A percentile compares a stretch with the other conserved stretches of the same genome.
phyloP scores from a whole-genome alignment of 1,284 basidiomycete species.

The Austroboletus novae-zelandiae region DNA sequence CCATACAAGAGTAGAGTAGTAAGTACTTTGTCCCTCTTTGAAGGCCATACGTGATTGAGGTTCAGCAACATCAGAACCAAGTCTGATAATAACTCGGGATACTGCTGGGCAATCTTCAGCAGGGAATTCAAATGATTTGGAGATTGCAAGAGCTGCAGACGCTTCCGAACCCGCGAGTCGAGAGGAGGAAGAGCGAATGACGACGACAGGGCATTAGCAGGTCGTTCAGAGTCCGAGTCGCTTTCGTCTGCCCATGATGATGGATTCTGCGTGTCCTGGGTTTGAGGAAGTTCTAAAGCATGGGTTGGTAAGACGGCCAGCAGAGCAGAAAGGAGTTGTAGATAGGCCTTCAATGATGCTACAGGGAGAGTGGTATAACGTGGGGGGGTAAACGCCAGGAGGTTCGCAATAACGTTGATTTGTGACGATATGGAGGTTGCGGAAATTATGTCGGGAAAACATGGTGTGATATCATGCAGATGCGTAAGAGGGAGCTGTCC shows the following conservation, averaged over 20 bases:
- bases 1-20: conserved; percentile 47
- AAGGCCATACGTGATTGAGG: conserved; percentile 58
- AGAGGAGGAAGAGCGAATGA: conserved; percentile 39
- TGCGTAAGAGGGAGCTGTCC: conserved; percentile 44
- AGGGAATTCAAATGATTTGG: conserved; percentile 52
- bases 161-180: conserved; percentile 56
- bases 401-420: conserved; percentile 63
- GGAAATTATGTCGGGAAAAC: conserved; percentile 24
- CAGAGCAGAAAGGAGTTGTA: conserved; percentile 50
- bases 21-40: conserved; percentile 52
- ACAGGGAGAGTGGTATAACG: conserved; percentile 48
- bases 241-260: conserved; percentile 32
- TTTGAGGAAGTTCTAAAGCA: conserved; percentile 46
- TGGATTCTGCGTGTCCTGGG: conserved; percentile 18
- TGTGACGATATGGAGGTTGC: conserved; percentile 32
- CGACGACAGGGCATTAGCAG: conserved; percentile 38
- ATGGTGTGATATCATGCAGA: conserved; percentile 31
- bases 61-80: conserved; percentile 52
- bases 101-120: conserved; percentile 37
- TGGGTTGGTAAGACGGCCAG: conserved; percentile 53
- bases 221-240: conserved; percentile 31
- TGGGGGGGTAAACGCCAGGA: conserved; percentile 58
- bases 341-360: conserved; percentile 50
- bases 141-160: conserved; percentile 49
- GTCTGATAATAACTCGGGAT: conserved; percentile 39